A percentile compares a stretch with the other conserved stretches of the same genome.
These are phyloP conservation scores for Phialophora chinensis DNA, from an alignment of 2,329 filamentous ascomycete genomes.

Conservation along the genomic window DNA sequence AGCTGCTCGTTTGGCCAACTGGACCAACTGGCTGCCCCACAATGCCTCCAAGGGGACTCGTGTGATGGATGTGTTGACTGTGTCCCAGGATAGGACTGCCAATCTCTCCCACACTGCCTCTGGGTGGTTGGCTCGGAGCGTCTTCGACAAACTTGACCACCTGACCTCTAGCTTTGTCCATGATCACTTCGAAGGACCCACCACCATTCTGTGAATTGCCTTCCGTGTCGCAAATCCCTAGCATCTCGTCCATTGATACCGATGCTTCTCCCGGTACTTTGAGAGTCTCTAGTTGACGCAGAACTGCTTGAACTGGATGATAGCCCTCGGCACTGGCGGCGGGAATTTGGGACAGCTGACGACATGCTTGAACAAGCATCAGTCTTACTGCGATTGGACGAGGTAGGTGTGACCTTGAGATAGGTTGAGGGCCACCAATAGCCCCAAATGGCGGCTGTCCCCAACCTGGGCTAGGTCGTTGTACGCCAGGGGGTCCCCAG, in stretches of 20 bases:
- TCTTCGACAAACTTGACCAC: slow-evolving; percentile 61
- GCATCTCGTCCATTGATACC: slow-evolving; percentile 70
- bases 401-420: slow-evolving; percentile 61
- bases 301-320: slow-evolving; percentile 69
- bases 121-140: slow-evolving; percentile 50
- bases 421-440: slow-evolving; percentile 46
- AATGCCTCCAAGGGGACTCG: slow-evolving; percentile 30
- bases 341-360: slow-evolving; percentile 57
- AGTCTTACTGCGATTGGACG: slow-evolving; percentile 73
- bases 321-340: slow-evolving; percentile 64
- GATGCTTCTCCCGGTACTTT: slow-evolving; percentile 63
- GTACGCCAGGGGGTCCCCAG: slow-evolving; percentile 34
- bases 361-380: slow-evolving; percentile 79
- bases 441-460: slow-evolving; percentile 53
- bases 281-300: slow-evolving; percentile 69
- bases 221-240: slow-evolving; percentile 88
- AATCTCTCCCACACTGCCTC: slow-evolving; percentile 67
- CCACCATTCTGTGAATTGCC: slow-evolving; percentile 86
- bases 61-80: slow-evolving; percentile 34
- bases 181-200: slow-evolving; percentile 77
- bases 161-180: slow-evolving; percentile 52
- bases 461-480: slow-evolving; percentile 48
- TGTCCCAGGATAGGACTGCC: slow-evolving; percentile 63
- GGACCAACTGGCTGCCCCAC: slow-evolving; percentile 20
- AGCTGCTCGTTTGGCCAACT: slow-evolving; percentile 23